A percentile compares a stretch with the other conserved stretches of the same genome.
Conservation (phyloP, 176 grass and related monocot genomes). For the Luzula sylvatica region DNA sequence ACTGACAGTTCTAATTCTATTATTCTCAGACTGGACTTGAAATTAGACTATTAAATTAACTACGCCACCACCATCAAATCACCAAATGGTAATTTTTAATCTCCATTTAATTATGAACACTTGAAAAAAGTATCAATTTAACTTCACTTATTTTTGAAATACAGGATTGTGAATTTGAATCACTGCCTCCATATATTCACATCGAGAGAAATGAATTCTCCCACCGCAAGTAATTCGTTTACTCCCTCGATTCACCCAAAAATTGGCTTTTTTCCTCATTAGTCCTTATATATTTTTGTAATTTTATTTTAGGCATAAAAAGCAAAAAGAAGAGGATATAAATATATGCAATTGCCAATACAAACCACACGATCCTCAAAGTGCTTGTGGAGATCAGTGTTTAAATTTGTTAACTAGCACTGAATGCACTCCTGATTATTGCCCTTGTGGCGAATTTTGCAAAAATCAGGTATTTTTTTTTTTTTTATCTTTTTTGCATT, state of each 20-base stretch:
- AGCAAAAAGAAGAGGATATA: slow-evolving; percentile 89
- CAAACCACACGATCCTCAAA: slow-evolving; percentile 49
- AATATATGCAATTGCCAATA: slow-evolving; percentile 82
- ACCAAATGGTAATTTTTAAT: no score
- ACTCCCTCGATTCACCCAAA: no score
- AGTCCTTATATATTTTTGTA: no score
- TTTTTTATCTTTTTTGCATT: no score
- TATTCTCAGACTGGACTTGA: no score
- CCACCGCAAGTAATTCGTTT: slow-evolving; percentile 48
- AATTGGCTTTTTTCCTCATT: no score
- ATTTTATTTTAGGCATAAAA: slow-evolving; percentile 52
- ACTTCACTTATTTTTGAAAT: no score
- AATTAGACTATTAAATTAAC: no score
- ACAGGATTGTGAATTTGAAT: slow-evolving; percentile 7
- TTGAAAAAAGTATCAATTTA: no score
- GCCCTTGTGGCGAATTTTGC: slow-evolving; percentile 64
- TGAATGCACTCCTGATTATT: slow-evolving; percentile 92
- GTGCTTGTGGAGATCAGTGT: slow-evolving; percentile 69
- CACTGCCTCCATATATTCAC: slow-evolving; percentile 49
- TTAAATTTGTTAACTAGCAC: slow-evolving; percentile 85
- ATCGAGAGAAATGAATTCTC: slow-evolving; percentile 79
- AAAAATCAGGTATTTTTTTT: slow-evolving; percentile 93
- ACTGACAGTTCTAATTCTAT: no score
- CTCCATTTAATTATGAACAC: no score
- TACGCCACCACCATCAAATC: no score